Conservation (phyloP, 2,329 filamentous ascomycete species). For the Ophiostoma sp. region DNA sequence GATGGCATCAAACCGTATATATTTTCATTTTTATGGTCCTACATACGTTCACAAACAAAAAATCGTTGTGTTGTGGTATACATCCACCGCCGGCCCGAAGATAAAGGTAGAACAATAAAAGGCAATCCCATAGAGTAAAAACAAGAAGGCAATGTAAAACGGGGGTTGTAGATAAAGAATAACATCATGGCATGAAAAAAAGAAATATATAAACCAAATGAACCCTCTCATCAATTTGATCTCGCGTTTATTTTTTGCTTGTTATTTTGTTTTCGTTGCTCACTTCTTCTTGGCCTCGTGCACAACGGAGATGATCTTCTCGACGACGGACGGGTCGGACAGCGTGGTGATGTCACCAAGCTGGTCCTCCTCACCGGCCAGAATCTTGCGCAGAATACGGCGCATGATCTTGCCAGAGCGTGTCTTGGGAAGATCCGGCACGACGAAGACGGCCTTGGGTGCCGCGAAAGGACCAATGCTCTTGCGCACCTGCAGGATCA, state of each 20-base stretch:
- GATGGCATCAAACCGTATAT: not conserved
- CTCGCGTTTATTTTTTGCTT: conserved; percentile 7
- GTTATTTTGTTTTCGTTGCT: not conserved
- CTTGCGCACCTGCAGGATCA: conserved; percentile 92
- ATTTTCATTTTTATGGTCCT: not conserved
- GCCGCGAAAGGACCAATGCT: conserved; percentile 97
- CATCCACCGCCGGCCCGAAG: conserved; percentile 21
- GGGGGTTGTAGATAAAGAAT: not conserved
- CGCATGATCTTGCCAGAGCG: conserved; percentile 99
- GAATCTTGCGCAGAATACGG: conserved; percentile 92
- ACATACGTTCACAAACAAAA: conserved; percentile 14
- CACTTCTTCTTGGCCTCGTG: conserved; percentile 61
- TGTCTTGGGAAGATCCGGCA: conserved; percentile 95
- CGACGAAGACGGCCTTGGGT: conserved; percentile 87
- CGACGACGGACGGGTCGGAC: conserved; percentile 84
- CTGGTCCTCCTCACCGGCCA: conserved; percentile 96
- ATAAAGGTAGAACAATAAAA: conserved; percentile 24
- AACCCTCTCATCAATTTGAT: conserved; percentile 7
- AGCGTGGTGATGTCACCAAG: conserved; percentile 92
- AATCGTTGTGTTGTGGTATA: conserved; percentile 15
- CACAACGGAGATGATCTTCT: conserved; percentile 83
- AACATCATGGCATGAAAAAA: not conserved
- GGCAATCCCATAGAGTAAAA: not conserved
- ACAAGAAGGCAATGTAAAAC: not conserved
- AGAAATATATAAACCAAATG: not conserved